A percentile compares a stretch with the other conserved stretches of the same genome.
Evolutionary conservation across 192 early-diverging fungal species (phyloP).

Genomic region (Rhizoclosmatium globosum): DNA sequence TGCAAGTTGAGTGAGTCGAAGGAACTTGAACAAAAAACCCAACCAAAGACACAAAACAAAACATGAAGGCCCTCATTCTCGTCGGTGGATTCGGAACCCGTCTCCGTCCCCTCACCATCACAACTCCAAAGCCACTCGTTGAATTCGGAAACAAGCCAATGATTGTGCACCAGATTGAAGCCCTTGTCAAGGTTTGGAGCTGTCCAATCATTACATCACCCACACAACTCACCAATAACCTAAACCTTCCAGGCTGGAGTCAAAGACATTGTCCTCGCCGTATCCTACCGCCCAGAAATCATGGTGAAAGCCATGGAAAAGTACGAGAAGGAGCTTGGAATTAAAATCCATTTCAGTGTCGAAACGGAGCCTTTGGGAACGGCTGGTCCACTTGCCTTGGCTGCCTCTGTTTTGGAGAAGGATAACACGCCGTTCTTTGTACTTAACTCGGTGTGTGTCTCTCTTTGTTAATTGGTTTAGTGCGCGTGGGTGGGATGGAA

Average conservation of each 20-base stretch:
- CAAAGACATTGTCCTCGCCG: constrained; percentile 96
- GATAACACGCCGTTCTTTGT: constrained; percentile 98
- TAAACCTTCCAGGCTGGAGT: constrained; percentile 85
- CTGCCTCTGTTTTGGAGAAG: constrained; percentile 53
- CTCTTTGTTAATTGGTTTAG: not conserved
- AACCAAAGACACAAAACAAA: not conserved
- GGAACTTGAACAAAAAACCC: not conserved
- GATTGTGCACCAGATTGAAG: constrained; percentile 99
- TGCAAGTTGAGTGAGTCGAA: no score
- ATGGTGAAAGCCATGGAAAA: constrained; percentile 95
- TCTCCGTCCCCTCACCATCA: constrained; percentile 96
- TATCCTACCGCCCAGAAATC: constrained; percentile 98
- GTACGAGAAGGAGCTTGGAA: constrained; percentile 81
- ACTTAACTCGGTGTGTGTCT: constrained; percentile 72
- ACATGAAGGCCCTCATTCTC: constrained; percentile 72
- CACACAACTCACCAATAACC: not conserved
- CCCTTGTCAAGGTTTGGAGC: constrained; percentile 83
- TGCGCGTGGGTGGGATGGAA: not conserved
- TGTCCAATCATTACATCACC: not conserved
- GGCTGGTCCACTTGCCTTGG: constrained; percentile 63
- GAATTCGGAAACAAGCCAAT: constrained; percentile 99
- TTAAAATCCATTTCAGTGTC: constrained; percentile 64
- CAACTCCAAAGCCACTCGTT: constrained; percentile 96
- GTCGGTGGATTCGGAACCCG: constrained; percentile 93
- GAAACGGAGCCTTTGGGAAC: constrained; percentile 68